Evolutionary conservation across 805 yeast species (phyloP), one percentile per base, ranked within the genome.

Genomic region (Hanseniaspora clermontiae): DNA sequence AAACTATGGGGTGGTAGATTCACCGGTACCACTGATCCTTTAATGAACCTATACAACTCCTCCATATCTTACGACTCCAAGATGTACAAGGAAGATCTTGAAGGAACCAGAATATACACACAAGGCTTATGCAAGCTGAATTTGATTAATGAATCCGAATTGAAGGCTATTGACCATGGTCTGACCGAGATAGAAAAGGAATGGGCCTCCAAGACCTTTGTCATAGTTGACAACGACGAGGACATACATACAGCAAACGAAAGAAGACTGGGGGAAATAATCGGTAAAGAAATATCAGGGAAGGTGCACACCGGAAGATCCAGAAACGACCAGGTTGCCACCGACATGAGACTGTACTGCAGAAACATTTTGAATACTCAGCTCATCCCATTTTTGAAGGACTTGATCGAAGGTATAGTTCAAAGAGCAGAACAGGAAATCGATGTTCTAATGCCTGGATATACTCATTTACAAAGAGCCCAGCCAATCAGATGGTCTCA

Each of bases 401-500:
- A 70, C n/a, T 77, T 91, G 59, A 83, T 91, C 66, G 68, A 73
- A 59, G 83, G 83, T 19, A 77, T 93, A 62, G 66, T 81, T 45
- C 75, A 75, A 57, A 81, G 99, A 66, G 96, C 95, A 5, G 83
- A 80, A 65, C 68, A 76, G 37, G 99, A 93, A 72, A 86, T 93
- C 59, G 95, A 85, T 63, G 85, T 84, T 19, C 77, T 93, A 66
- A 93, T 93, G 97, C 99, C 99, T 11, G 99, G 99, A 46, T 93
- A 93, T 74, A 93, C 99, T 14, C 99, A 93, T 73, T 75, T 93
- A 68, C 98, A 93, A 76, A 85, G 96, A 69, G 97, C 97, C 1
- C 99, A 90, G 72, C 99, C 99, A n/a, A 93, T 93, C 66, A 81
- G 99, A 73, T 93, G 99, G 99, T 77, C 97, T 1, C 99, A 93